Evolutionary conservation across 2,329 filamentous ascomycete genomes (phyloP), one percentile per base, ranked within the genome.

Genomic region (Fusarium napiforme): DNA sequence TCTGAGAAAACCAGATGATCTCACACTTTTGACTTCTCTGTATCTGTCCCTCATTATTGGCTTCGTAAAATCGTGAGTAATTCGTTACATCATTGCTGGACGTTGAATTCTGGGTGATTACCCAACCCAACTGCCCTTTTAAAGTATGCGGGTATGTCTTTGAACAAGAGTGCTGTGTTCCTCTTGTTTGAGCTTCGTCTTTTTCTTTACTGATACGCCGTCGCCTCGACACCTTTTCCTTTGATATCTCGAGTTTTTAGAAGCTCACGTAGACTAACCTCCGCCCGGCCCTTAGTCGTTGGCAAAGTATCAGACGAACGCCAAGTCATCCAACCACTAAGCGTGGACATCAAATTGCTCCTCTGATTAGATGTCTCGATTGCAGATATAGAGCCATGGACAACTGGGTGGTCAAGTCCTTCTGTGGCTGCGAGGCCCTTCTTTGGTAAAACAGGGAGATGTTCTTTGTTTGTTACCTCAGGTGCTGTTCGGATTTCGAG

Each of bases 211-310:
- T 50, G 57, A 40, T 60, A 69, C 18, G 59, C 61, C 16, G 68
- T 43, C 16, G 67, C 74, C 39, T 81, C 79, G 5, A 79, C 69
- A 2, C 75, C 77, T 64, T 84, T 84, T 14, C 80, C 82, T 69
- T 83, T 83, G 42, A 69, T 52, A 43, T 82, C 79, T 9, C 79
- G 76, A 19, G 75, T 76, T 70, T 82, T 86, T 16, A 91, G 79
- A 23, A 91, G 77, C 46, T 88, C 84, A 60, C 87, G 83, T 28
- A 91, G 80, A 60, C 86, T 90, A 4, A 88, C 87, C 77, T 90
- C 88, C 2, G 89, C 89, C 75, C 88, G 84, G 67, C 86, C 84
- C 59, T 79, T 76, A 47, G 80, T 75, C 75, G 78, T 74, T 43
- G 72, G 57, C 21, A 63, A 69, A 21, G 66, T 55, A 37, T 72